Evolutionary conservation across 2,329 filamentous ascomycete genomes (phyloP).

Genomic region (Neospermospora avenae): DNA sequence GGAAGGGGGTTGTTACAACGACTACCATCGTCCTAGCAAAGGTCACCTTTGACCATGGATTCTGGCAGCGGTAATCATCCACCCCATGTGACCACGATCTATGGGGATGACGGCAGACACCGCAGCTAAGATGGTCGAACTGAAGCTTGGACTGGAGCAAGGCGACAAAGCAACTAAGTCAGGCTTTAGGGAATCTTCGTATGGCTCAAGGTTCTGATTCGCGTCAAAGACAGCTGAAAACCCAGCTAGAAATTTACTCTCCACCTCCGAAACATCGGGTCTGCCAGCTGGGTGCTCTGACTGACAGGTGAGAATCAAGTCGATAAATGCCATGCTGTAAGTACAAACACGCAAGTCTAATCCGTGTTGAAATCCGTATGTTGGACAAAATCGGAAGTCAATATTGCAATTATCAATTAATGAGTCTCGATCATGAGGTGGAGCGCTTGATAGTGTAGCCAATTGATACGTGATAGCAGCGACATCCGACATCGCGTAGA

Average conservation of each 20-base stretch:
- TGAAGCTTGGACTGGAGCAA: not conserved
- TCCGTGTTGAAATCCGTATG: not conserved
- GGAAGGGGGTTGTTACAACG: too few relatives aligned
- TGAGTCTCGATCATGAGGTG: not conserved
- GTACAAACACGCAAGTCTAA: not conserved
- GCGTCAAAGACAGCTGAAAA: not conserved
- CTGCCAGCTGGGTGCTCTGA: conserved; percentile 13
- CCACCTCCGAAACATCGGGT: conserved; percentile 6
- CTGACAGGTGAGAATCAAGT: conserved; percentile 15
- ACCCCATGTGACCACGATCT: not conserved
- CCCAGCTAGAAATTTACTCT: not conserved
- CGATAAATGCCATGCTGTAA: conserved; percentile 7
- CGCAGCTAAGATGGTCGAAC: not conserved
- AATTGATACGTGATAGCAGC: conserved; percentile 11
- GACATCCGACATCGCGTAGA: conserved; percentile 1
- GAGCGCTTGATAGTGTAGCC: not conserved
- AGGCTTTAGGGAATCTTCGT: not conserved
- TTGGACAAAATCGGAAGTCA: not conserved
- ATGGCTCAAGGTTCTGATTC: not conserved
- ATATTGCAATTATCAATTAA: conserved; percentile 1
- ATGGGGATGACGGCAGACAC: not conserved
- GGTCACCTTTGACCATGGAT: too few relatives aligned
- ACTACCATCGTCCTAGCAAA: too few relatives aligned
- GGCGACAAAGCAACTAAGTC: not conserved
- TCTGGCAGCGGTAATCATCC: too few relatives aligned